phyloP scores from a whole-genome alignment of 164 flowering plant species.

The Cinnamomum micranthum region DNA sequence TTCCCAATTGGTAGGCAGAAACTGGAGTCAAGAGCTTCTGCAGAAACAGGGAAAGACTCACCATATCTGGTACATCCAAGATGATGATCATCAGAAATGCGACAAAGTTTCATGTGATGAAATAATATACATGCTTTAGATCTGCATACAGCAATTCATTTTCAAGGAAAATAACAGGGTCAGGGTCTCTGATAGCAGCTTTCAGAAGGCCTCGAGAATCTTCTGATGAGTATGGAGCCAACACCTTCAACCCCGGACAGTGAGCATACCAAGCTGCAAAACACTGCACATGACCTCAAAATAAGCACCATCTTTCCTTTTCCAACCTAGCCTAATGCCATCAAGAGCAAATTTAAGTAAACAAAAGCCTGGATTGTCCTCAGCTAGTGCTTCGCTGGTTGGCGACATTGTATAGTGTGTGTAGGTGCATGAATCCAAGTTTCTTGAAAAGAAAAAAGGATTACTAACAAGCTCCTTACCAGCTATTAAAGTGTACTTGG shows the following conservation, averaged over 20 bases:
- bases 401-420: too few relatives aligned
- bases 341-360: background rate
- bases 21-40: constrained; percentile 84
- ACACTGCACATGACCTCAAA: constrained; percentile 46
- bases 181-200: constrained; percentile 83
- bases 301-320: background rate
- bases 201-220: constrained; percentile 88
- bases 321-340: background rate
- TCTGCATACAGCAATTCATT: constrained; percentile 84
- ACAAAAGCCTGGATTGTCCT: background rate
- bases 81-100: background rate
- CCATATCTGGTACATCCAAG: constrained; percentile 60
- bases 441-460: too few relatives aligned
- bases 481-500: too few relatives aligned
- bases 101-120: background rate
- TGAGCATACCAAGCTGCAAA: constrained; percentile 79
- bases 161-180: constrained; percentile 91
- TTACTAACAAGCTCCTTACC: too few relatives aligned
- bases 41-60: constrained; percentile 82
- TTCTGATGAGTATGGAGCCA: constrained; percentile 81
- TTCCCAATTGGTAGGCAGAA: constrained; percentile 85
- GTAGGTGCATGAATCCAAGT: too few relatives aligned
- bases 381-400: too few relatives aligned
- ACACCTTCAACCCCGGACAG: constrained; percentile 78
- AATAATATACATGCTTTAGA: background rate